Conservation (phyloP, 179 eudicot genomes). For the Amaranthus tricolor region DNA sequence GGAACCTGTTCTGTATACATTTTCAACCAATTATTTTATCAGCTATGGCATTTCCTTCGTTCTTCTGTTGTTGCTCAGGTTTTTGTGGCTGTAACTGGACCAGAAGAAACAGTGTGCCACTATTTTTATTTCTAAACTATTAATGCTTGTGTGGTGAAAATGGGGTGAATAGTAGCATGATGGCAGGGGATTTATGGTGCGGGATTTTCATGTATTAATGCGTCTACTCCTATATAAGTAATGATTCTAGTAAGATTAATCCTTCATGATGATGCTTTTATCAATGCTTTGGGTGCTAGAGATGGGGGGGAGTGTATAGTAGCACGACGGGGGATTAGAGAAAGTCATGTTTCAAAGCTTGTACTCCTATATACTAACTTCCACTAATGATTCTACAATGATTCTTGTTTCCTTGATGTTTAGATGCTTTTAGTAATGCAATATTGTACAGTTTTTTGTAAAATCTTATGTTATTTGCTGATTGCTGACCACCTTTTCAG, state of each 20-base stretch:
- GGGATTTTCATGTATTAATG: too few species aligned
- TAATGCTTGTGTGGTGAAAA: background rate
- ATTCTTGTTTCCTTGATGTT: background rate
- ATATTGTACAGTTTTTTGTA: background rate
- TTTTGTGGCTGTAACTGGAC: background rate
- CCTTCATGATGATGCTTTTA: too few species aligned
- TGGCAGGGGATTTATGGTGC: too few species aligned
- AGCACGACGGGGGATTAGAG: too few species aligned
- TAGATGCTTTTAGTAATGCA: background rate
- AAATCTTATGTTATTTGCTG: background rate
- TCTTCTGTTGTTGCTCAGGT: background rate
- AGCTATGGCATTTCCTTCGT: background rate
- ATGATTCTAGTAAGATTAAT: too few species aligned
- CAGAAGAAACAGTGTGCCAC: background rate
- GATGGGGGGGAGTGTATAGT: too few species aligned
- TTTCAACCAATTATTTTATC: background rate
- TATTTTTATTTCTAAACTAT: background rate
- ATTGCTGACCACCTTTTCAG: conserved; percentile 32
- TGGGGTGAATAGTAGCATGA: too few species aligned
- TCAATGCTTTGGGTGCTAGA: too few species aligned
- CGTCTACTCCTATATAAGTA: too few species aligned
- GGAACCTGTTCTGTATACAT: conserved; percentile 15
- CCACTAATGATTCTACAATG: too few species aligned
- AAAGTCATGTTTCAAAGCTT: too few species aligned
- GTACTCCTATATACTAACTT: too few species aligned